These are phyloP conservation scores for Calocera viscosa DNA, from an alignment of 768 basidiomycete species.

Conservation along the genomic window DNA sequence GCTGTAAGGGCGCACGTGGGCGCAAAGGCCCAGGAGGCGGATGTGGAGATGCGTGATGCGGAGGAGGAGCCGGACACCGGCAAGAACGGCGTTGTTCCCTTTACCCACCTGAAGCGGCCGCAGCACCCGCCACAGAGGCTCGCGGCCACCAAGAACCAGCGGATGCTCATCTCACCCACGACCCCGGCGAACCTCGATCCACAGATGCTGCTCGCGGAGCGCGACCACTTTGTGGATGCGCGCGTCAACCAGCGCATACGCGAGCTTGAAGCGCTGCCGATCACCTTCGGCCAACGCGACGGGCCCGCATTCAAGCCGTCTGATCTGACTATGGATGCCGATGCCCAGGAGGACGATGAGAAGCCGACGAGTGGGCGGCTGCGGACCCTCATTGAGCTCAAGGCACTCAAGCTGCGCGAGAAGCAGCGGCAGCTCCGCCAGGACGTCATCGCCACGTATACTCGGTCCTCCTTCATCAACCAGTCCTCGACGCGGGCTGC, in stretches of 20 bases:
- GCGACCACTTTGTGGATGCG: slow-evolving; percentile 28
- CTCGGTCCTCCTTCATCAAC: slow-evolving; percentile 20
- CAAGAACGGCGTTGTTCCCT: slow-evolving; percentile 30
- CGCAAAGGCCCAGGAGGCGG: slow-evolving; percentile 27
- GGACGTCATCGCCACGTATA: slow-evolving; percentile 25
- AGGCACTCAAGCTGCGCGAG: slow-evolving; percentile 29
- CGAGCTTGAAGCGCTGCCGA: slow-evolving; percentile 45
- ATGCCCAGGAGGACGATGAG: not conserved
- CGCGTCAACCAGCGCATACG: slow-evolving; percentile 3
- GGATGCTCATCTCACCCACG: slow-evolving; percentile 28
- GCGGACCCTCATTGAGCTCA: slow-evolving; percentile 30
- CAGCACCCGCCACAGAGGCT: not conserved
- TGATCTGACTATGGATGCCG: not conserved
- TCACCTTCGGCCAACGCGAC: slow-evolving; percentile 66
- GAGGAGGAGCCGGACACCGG: slow-evolving; percentile 25
- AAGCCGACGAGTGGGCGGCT: not conserved
- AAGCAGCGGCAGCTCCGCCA: slow-evolving; percentile 30
- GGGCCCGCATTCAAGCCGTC: not conserved
- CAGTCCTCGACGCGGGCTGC: slow-evolving; percentile 28
- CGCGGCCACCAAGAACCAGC: slow-evolving; percentile 58
- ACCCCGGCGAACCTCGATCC: slow-evolving; percentile 33
- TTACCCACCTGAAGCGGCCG: slow-evolving; percentile 43
- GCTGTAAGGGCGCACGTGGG: slow-evolving; percentile 63
- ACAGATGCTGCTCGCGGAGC: slow-evolving; percentile 30
- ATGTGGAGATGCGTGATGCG: slow-evolving; percentile 39